Percentiles rank a stretch among this genome's conserved stretches.
Conservation (phyloP, 257 asterid species). For the Primulina eburnea region DNA sequence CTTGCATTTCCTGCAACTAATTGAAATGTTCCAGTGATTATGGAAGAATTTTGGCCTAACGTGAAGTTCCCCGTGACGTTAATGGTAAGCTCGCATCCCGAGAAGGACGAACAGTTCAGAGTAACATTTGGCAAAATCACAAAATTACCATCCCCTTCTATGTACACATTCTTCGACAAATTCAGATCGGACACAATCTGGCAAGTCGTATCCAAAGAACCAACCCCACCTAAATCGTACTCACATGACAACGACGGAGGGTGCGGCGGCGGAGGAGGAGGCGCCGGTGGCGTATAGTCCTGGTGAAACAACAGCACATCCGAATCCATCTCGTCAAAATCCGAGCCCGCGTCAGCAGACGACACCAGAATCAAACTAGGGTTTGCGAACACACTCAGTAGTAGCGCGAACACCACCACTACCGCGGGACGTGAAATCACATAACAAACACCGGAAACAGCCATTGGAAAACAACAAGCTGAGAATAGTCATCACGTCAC, state of each 20-base stretch:
- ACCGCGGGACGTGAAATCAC: conserved; percentile 17
- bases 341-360: conserved; percentile 33
- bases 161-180: conserved; percentile 63
- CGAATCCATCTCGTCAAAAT: conserved; percentile 33
- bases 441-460: conserved; percentile 29
- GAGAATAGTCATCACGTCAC: conserved; percentile 58
- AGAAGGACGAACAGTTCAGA: conserved; percentile 54
- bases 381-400: conserved; percentile 34
- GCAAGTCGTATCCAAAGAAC: conserved; percentile 86
- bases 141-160: conserved; percentile 86
- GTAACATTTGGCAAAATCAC: conserved; percentile 68
- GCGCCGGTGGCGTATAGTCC: conserved; percentile 99
- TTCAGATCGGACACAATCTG: conserved; percentile 68
- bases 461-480: conserved; percentile 41
- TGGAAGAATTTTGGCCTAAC: conserved; percentile 60
- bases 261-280: conserved; percentile 99
- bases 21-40: conserved; percentile 63
- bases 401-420: conserved; percentile 28
- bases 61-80: conserved; percentile 77
- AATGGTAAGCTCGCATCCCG: conserved; percentile 77
- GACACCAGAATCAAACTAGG: conserved; percentile 37
- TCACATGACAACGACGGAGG: conserved; percentile 88
- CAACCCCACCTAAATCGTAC: conserved; percentile 91
- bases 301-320: conserved; percentile 63
- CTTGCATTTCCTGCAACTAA: conserved; percentile 60